A percentile compares a stretch with the other conserved stretches of the same genome.
Conservation (phyloP, 2,329 filamentous ascomycete species). For the Gnomoniopsis smithogilvyi region DNA sequence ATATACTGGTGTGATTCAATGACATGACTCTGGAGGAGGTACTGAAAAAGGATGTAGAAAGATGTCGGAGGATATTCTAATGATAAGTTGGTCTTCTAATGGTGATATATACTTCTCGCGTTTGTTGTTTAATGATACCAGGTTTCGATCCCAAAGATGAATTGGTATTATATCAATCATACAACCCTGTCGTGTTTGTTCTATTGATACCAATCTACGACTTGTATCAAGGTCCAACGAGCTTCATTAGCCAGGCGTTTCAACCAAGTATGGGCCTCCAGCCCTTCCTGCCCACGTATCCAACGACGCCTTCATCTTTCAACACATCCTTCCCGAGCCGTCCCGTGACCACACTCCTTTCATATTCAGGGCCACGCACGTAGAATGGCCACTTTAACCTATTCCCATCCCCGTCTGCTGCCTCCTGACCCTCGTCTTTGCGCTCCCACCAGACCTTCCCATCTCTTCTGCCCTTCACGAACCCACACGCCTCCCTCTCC, state of each 20-base stretch:
- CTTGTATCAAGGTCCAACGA: neutral
- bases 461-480: constrained; percentile 34
- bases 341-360: constrained; percentile 66
- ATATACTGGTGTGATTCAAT: too few species aligned
- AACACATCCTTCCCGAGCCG: constrained; percentile 57
- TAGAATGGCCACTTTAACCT: constrained; percentile 55
- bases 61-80: too few species aligned
- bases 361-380: constrained; percentile 56
- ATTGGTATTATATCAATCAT: too few species aligned
- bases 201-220: neutral
- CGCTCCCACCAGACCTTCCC: constrained; percentile 24
- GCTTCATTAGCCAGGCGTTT: neutral
- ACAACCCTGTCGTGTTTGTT: too few species aligned
- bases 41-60: too few species aligned
- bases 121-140: too few species aligned
- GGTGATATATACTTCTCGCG: too few species aligned
- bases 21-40: too few species aligned
- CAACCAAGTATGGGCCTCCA: constrained; percentile 50
- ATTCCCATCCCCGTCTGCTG: neutral
- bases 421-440: constrained; percentile 17
- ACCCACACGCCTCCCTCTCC: constrained; percentile 58
- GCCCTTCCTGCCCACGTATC: constrained; percentile 55
- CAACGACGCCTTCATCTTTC: constrained; percentile 55
- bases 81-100: too few species aligned
- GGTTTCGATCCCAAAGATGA: too few species aligned